Conservation (phyloP, 768 basidiomycete genomes). For the Mycena rosella region DNA sequence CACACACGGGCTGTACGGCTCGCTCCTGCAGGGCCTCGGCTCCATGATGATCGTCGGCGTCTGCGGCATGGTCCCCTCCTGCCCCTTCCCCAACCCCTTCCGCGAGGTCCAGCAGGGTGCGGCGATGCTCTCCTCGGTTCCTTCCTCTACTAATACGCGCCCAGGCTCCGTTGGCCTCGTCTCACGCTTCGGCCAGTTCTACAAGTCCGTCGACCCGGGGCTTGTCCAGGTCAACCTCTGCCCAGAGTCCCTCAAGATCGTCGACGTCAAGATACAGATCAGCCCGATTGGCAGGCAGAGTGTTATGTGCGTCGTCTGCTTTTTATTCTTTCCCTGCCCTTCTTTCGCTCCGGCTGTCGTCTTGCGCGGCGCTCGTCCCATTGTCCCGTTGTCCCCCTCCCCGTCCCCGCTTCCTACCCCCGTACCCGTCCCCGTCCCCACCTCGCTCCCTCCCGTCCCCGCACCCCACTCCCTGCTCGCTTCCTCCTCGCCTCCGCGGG, state of each 20-base stretch:
- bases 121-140: slow-evolving; percentile 27
- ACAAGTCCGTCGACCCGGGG: slow-evolving; percentile 95
- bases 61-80: slow-evolving; percentile 84
- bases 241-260: slow-evolving; percentile 86
- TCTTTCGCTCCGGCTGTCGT: too few species aligned
- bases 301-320: slow-evolving; percentile 72
- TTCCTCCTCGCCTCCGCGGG: too few species aligned
- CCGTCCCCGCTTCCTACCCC: too few species aligned
- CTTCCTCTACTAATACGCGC: background rate
- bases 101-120: slow-evolving; percentile 86
- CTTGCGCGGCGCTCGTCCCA: too few species aligned
- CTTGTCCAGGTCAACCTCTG: slow-evolving; percentile 95
- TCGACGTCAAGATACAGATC: slow-evolving; percentile 98
- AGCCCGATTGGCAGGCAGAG: slow-evolving; percentile 87
- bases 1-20: slow-evolving; percentile 89
- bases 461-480: too few species aligned
- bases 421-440: too few species aligned
- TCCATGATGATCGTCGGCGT: slow-evolving; percentile 74
- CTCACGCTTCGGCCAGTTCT: slow-evolving; percentile 95
- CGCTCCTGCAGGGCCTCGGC: slow-evolving; percentile 81
- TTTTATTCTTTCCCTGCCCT: background rate
- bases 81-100: slow-evolving; percentile 91
- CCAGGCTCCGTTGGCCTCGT: slow-evolving; percentile 91
- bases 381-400: too few species aligned
- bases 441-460: too few species aligned